Evolutionary conservation across 1,139 yeast species (phyloP), one percentile per base, ranked within the genome.

Genomic region (Lodderomyces margitis): DNA sequence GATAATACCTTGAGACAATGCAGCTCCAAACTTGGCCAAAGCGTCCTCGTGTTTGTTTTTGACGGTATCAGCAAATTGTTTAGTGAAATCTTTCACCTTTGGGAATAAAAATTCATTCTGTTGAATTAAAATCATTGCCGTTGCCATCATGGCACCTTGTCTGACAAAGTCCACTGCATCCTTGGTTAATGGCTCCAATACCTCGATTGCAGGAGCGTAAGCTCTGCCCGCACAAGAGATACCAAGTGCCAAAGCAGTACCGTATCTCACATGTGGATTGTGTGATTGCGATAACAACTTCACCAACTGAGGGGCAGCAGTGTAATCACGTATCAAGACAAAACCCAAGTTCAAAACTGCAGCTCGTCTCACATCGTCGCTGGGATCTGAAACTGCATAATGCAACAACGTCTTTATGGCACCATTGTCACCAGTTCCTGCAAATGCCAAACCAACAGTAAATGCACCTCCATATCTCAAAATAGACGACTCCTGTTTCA

Each of bases 201-300:
- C 89, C 50, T 89, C 96, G 48, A 92, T 78, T 0, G 98, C 98
- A 35, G 92, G 83, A 42, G 85, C 81, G 44, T 87, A 70, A 4
- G 91, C 94, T 61, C 95, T 85, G 41, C 98, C 98, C 21, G 98
- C 97, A 72, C 98, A 91, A 2, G 98, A 82, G 46, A 94, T 87
- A 66, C 98, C 98, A 51, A 92, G 75, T 0, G 99, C 98, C 81
- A 92, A 74, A 2, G 98, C 96, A 33, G 98, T 86, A 68, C 99
- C 99, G 60, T 94, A 92, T 65, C 99, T 87, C 24, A 94, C 98
- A 60, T 94, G 98, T 12, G 98, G 96, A 60, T 92, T 94, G 64
- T 92, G 97, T 1, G 96, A 87, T 64, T 91, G 96, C 1, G 96
- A 81, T 54, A 94, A 75, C 48, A 92, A 75, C 62, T 91, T 96